These are phyloP conservation scores for Lipomyces starkeyi DNA, from an alignment of 805 yeast genomes.

Conservation along the genomic window DNA sequence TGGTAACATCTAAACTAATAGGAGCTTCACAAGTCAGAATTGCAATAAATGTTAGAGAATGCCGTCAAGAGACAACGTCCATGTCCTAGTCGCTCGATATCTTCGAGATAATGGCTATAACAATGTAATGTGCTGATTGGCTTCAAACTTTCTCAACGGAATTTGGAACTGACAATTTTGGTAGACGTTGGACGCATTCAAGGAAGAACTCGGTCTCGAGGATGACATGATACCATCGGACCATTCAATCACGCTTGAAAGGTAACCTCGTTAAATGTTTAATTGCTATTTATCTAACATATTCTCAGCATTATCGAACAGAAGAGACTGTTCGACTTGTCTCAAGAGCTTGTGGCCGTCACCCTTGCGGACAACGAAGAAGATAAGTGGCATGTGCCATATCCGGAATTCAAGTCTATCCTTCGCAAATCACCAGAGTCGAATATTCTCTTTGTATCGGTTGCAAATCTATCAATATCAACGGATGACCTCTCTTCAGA, in stretches of 20 bases:
- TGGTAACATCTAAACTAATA: neutral
- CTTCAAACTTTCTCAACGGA: neutral
- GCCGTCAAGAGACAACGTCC: slow-evolving; percentile 40
- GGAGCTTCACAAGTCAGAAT: neutral
- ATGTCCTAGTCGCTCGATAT: slow-evolving; percentile 39
- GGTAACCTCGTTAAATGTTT: slow-evolving; percentile 16
- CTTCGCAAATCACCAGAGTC: slow-evolving; percentile 28
- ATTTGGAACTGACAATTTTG: neutral
- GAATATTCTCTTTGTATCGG: slow-evolving; percentile 35
- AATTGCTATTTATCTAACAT: neutral
- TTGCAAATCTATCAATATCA: slow-evolving; percentile 31
- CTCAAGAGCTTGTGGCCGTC: slow-evolving; percentile 26
- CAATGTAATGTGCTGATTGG: slow-evolving; percentile 11
- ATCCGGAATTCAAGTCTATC: slow-evolving; percentile 28
- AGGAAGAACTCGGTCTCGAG: slow-evolving; percentile 36
- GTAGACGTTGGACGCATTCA: slow-evolving; percentile 34
- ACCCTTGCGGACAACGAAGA: slow-evolving; percentile 22
- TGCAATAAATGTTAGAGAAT: slow-evolving; percentile 14
- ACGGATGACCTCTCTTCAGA: slow-evolving; percentile 25
- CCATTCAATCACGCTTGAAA: slow-evolving; percentile 36
- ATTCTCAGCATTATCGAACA: slow-evolving; percentile 36
- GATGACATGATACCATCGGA: slow-evolving; percentile 39
- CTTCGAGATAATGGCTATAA: slow-evolving; percentile 36
- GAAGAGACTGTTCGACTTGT: slow-evolving; percentile 32
- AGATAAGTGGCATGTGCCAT: slow-evolving; percentile 32